These are phyloP conservation scores for Fusarium lyarnte DNA, from an alignment of 2,329 filamentous ascomycete genomes.

Conservation along the genomic window DNA sequence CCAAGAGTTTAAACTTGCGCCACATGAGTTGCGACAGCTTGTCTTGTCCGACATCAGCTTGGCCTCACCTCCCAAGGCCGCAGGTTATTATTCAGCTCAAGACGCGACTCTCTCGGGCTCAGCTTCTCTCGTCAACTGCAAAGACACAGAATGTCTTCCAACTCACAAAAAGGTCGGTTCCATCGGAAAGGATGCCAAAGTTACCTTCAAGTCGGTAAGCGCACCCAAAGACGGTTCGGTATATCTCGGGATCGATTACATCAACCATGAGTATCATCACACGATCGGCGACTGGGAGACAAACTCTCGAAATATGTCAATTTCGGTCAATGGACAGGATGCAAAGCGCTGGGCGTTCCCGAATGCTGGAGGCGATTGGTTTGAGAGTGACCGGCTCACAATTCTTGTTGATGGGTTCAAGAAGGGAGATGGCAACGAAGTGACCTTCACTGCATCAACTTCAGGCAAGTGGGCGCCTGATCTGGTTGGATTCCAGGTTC, in stretches of 20 bases:
- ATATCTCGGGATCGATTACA: slow-evolving; percentile 59
- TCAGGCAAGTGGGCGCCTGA: slow-evolving; percentile 51
- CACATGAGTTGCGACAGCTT: slow-evolving; percentile 53
- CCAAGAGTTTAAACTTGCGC: slow-evolving; percentile 47
- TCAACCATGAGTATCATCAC: slow-evolving; percentile 62
- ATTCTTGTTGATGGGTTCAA: slow-evolving; percentile 58
- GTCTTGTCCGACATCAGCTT: slow-evolving; percentile 49
- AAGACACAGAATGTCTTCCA: slow-evolving; percentile 52
- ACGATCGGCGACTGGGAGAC: slow-evolving; percentile 55
- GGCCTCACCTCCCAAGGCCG: slow-evolving; percentile 32
- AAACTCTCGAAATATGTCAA: slow-evolving; percentile 61
- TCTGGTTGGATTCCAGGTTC: slow-evolving; percentile 54
- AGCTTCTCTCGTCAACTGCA: slow-evolving; percentile 49
- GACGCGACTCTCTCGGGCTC: slow-evolving; percentile 50
- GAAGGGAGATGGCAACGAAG: slow-evolving; percentile 49
- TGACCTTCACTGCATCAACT: slow-evolving; percentile 47
- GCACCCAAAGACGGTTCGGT: slow-evolving; percentile 47
- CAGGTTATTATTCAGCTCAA: slow-evolving; percentile 52
- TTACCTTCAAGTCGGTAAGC: slow-evolving; percentile 49
- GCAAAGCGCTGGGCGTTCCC: slow-evolving; percentile 60
- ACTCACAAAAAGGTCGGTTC: slow-evolving; percentile 54
- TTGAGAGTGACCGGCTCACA: slow-evolving; percentile 56
- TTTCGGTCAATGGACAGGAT: slow-evolving; percentile 55
- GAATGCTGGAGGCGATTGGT: slow-evolving; percentile 61
- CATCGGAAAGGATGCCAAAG: slow-evolving; percentile 47